Evolutionary conservation across 2,329 filamentous ascomycete species (phyloP).

Genomic region (Penicillium sp.): DNA sequence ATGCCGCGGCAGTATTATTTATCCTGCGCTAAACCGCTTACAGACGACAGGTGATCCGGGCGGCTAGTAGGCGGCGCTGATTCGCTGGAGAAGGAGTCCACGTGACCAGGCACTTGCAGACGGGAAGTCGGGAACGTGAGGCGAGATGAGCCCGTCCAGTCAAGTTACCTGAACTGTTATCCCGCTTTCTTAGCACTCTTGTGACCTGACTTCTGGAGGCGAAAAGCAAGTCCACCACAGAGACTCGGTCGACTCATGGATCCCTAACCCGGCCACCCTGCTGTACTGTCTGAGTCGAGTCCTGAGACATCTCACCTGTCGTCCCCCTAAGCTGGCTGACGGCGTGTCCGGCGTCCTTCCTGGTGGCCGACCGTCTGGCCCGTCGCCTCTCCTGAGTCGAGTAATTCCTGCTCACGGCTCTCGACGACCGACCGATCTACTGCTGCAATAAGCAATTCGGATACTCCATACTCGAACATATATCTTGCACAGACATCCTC

Average conservation of each 20-base stretch:
- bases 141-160: constrained; percentile 7
- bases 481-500: constrained; percentile 1
- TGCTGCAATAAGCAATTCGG: neutral
- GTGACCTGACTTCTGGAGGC: neutral
- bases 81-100: neutral
- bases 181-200: constrained; percentile 3
- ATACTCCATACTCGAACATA: neutral
- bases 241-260: constrained; percentile 9
- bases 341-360: constrained; percentile 15
- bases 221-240: constrained; percentile 2
- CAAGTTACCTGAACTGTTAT: neutral
- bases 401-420: neutral
- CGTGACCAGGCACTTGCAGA: constrained; percentile 2
- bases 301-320: neutral
- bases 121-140: constrained; percentile 3
- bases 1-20: constrained; percentile 1
- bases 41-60: neutral
- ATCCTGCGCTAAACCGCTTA: neutral
- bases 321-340: constrained; percentile 8
- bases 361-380: constrained; percentile 16
- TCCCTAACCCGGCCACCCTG: constrained; percentile 1
- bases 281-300: neutral
- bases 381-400: constrained; percentile 11
- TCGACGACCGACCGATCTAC: neutral
- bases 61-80: neutral